Evolutionary conservation across 805 yeast species (phyloP), one percentile per base, ranked within the genome.

Genomic region (Yarrowia sp.): DNA sequence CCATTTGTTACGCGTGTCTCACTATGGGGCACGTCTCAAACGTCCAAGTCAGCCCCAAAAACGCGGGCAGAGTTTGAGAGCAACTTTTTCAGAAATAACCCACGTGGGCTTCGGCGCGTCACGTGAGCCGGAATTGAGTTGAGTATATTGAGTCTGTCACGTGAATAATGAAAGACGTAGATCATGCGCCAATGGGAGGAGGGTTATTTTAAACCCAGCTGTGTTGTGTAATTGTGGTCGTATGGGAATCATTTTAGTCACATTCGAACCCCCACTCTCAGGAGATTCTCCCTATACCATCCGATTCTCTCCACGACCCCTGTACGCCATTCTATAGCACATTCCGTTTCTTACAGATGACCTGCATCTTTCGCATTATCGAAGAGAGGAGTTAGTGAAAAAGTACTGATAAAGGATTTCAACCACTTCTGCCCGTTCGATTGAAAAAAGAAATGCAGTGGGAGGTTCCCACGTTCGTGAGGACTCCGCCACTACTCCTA

Each of bases 281-380:
- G 38, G 10, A 2, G 38, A 35, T 10, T 35, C 38, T 11, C 38
- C 38, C 38, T 18, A 1, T 8, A 2, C 13, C 7, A 2, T 35
- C 17, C 15, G 41, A 48, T 48, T 35, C 1, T 3, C 32, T 2
- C 3, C 7, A 33, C 0, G 15, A 14, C 14, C 5, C 11, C 28
- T 33, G 10, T 3, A 15, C 4, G 28, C 22, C 53, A n/a, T 15
- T 10, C 13, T 48, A 48, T 17, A 14, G 11, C 32, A 15, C 8
- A 13, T 18, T 17, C n/a, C 28, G 7, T 8, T 32, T 17, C 39
- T 28, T 18, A 48, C 55, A 18, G 41, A 35, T 48, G 41, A 35
- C 55, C 53, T 33, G 55, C 55, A 48, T 35, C 32, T 17, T 48
- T 48, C 55, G 55, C 55, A 48, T 48, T 8, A 48, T 48, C 55